phyloP scores from a whole-genome alignment of 495 filamentous ascomycete species.

The Lasiosphaeria ovina region DNA sequence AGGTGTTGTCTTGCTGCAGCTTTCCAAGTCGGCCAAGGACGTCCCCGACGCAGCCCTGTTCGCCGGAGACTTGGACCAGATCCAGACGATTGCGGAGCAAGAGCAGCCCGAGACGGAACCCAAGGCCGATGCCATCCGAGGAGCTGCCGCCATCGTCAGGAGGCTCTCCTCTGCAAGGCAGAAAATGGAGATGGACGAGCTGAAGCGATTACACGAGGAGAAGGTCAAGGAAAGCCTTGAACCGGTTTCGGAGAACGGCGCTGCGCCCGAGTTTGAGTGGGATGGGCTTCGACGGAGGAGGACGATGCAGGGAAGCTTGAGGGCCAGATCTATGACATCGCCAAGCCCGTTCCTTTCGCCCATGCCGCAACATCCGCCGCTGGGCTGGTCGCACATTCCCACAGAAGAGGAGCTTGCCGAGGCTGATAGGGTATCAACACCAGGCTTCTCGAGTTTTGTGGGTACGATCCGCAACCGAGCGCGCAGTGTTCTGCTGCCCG shows the following conservation, averaged over 20 bases:
- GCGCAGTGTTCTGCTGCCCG: conserved; percentile 49
- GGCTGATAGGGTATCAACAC: conserved; percentile 46
- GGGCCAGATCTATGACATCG: conserved; percentile 36
- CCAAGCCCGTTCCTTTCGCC: conserved; percentile 38
- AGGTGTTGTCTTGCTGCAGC: conserved; percentile 91
- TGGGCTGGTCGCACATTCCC: conserved; percentile 87
- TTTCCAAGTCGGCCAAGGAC: conserved; percentile 98
- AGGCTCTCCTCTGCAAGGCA: conserved; percentile 73
- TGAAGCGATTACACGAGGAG: conserved; percentile 75
- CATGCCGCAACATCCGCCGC: conserved; percentile 67
- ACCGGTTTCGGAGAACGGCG: conserved; percentile 66
- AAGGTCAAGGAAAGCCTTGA: conserved; percentile 66
- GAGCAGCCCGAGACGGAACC: conserved; percentile 93
- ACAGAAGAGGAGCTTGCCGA: conserved; percentile 58
- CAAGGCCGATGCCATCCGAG: conserved; percentile 93
- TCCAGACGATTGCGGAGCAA: conserved; percentile 90
- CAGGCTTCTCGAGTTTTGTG: conserved; percentile 56
- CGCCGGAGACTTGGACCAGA: conserved; percentile 88
- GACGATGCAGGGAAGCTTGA: conserved; percentile 59
- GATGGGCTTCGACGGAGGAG: conserved; percentile 84
- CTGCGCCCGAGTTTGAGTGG: conserved; percentile 68
- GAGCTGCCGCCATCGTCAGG: conserved; percentile 84
- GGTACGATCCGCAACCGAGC: conserved; percentile 58
- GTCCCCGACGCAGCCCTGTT: conserved; percentile 93
- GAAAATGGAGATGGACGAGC: conserved; percentile 79